Evolutionary conservation across 345 rosid genomes (phyloP).

Genomic region (Ailanthus altissimus): DNA sequence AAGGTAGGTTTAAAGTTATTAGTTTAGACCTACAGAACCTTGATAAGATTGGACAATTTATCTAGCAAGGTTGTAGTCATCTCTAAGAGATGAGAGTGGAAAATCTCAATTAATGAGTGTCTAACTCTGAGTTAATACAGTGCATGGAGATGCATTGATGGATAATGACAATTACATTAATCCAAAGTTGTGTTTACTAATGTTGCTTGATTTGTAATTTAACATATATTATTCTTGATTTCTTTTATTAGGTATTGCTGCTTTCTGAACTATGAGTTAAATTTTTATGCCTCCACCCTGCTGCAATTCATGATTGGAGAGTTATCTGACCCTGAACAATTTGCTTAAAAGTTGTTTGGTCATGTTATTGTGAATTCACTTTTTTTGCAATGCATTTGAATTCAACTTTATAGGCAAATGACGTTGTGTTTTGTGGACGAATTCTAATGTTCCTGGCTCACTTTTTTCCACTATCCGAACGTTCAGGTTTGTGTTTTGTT

Average conservation of each 20-base stretch:
- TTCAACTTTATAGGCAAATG: constrained; percentile 71
- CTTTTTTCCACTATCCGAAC: constrained; percentile 92
- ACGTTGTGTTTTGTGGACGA: constrained; percentile 95
- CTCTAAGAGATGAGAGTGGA: no score
- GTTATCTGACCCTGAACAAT: not conserved
- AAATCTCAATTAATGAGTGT: no score
- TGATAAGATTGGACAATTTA: no score
- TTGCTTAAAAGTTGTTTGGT: not conserved
- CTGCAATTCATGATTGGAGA: not conserved
- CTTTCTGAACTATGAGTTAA: not conserved
- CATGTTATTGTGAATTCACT: constrained; percentile 1
- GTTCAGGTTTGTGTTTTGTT: constrained; percentile 66
- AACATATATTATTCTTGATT: not conserved
- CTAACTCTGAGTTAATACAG: no score
- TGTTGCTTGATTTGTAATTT: not conserved
- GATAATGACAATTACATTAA: not conserved
- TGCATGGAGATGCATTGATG: not conserved
- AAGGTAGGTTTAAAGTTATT: no score
- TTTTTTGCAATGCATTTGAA: constrained; percentile 22
- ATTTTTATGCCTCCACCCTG: not conserved
- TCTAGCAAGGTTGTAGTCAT: no score
- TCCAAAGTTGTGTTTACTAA: not conserved
- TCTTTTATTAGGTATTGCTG: not conserved
- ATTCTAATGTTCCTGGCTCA: constrained; percentile 97
- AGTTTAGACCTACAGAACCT: no score